Evolutionary conservation across 768 basidiomycete species (phyloP).

Genomic region (Boletus tomentosulus): DNA sequence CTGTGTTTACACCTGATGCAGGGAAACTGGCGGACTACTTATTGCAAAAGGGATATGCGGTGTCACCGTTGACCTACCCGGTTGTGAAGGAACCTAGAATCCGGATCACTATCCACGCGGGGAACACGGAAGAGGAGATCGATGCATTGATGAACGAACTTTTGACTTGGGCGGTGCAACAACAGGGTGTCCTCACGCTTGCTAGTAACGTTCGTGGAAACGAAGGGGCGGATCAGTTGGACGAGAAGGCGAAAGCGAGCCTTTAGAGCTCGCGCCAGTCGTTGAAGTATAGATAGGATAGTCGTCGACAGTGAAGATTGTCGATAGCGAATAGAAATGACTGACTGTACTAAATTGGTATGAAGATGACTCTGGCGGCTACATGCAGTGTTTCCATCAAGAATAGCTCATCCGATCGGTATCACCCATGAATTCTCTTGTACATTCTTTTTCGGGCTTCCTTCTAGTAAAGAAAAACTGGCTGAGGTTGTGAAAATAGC

Average conservation of each 20-base stretch:
- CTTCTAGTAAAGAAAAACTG: no score
- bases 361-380: no score
- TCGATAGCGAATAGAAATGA: background rate
- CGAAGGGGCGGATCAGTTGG: background rate
- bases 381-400: no score
- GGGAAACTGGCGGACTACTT: constrained; percentile 9
- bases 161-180: constrained; percentile 9
- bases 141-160: constrained; percentile 8
- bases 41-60: constrained; percentile 11
- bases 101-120: constrained; percentile 13
- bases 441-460: no score
- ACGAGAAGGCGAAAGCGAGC: background rate
- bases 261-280: background rate
- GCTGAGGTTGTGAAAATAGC: no score
- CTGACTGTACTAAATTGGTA: background rate
- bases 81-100: constrained; percentile 14
- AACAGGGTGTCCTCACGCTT: background rate
- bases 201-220: background rate
- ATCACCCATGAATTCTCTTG: no score
- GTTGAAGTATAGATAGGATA: no score
- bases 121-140: constrained; percentile 17
- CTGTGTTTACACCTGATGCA: constrained; percentile 13
- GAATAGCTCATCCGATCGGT: no score
- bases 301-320: no score
- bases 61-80: constrained; percentile 9